Evolutionary conservation across 2,329 filamentous ascomycete genomes (phyloP).

Genomic region (Xylaria sp.): DNA sequence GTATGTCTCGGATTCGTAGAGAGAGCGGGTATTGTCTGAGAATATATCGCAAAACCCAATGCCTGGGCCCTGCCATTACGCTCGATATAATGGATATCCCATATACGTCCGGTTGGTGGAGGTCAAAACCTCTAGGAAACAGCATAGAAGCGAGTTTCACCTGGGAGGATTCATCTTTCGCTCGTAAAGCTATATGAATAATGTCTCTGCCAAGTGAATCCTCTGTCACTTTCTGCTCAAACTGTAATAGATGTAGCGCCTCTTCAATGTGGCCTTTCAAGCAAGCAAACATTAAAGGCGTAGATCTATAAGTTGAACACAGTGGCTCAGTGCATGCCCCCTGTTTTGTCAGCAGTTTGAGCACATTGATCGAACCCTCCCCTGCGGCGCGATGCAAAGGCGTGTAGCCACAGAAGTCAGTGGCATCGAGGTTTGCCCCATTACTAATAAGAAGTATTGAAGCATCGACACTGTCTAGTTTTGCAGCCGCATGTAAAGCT

Average conservation of each 20-base stretch:
- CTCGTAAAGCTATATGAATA: background rate
- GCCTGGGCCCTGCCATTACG: background rate
- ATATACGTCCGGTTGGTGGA: background rate
- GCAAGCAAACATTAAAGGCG: background rate
- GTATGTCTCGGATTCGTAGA: background rate
- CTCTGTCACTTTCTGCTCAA: background rate
- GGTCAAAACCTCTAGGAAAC: background rate
- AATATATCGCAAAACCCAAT: conserved; percentile 1
- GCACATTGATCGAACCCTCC: background rate
- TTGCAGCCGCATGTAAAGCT: background rate
- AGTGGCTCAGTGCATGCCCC: background rate
- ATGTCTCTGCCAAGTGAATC: background rate
- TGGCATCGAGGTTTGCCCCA: background rate
- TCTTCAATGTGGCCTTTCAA: background rate
- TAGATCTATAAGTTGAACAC: background rate
- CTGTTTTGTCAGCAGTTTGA: background rate
- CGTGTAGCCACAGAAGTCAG: background rate
- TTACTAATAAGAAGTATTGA: background rate
- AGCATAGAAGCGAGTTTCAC: background rate
- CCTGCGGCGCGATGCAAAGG: background rate
- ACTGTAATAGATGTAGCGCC: background rate
- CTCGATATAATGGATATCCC: background rate
- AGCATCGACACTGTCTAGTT: background rate
- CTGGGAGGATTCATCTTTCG: background rate
- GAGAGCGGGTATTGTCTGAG: conserved; percentile 3